Evolutionary conservation across 257 asterid genomes (phyloP).

Genomic region (Striga asiatica): DNA sequence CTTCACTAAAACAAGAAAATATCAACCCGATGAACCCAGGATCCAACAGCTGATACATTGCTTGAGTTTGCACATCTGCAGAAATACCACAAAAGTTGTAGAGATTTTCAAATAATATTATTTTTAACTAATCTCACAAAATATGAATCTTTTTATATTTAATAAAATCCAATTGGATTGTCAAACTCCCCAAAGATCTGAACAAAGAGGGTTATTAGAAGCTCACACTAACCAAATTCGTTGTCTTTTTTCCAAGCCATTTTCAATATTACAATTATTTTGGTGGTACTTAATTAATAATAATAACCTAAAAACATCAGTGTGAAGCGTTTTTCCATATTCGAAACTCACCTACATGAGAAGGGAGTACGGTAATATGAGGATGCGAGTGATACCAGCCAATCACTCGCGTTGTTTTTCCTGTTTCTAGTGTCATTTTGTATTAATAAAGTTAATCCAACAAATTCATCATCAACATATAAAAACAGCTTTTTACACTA

Average conservation of each 20-base stretch:
- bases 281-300: not conserved
- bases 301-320: not conserved
- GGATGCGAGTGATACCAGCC: conserved; percentile 1
- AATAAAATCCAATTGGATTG: no score
- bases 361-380: not conserved
- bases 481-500: not conserved
- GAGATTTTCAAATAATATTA: no score
- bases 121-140: no score
- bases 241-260: not conserved
- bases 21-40: not conserved
- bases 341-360: not conserved
- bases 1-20: not conserved
- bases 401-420: not conserved
- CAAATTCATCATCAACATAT: not conserved
- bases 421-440: not conserved
- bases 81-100: no score
- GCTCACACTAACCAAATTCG: no score
- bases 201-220: no score
- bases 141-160: no score
- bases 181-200: no score
- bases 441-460: not conserved
- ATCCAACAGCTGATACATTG: not conserved
- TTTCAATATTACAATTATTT: not conserved
- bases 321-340: not conserved
- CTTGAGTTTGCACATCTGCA: not conserved